Base-by-base conservation (phyloP, 305 asterid genomes). In the Striga hermonthica region DNA sequence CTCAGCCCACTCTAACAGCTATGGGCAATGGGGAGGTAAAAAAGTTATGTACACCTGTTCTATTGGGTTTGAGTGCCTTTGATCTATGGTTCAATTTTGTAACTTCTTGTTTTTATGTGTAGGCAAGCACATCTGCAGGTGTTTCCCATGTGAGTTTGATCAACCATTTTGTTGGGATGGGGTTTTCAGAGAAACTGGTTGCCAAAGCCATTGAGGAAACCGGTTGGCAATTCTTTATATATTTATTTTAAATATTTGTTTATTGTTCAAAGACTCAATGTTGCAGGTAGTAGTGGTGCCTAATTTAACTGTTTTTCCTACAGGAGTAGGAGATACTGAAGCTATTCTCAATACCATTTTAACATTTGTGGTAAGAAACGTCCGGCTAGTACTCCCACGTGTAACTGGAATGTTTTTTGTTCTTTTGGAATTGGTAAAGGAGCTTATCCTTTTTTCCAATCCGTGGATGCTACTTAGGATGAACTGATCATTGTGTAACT, bases 131-230 rank as follows among this genome's bases (percentile, higher is more conserved):
- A 43, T 88, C 92, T 22, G 31, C 31, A 43, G 80, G 71, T 66
- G 75, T 44, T 57, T 63, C 83, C 59, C 61, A 64, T 57, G 53
- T 78, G 74, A 68, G 72, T 73, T 68, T 91, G 73, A 73, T 85
- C 66, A 64, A 49, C 55, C 77, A 73, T 65, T 88, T 90, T 60
- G 78, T 88, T 34, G 84, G 79, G 9, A 94, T 94, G 99, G 97
- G 97, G 31, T 90, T 90, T 76, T 35, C 95, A 3, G 88, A 84
- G 53, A 81, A 81, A 66, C 59, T 91, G 81, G 94, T 91, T 35
- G 70, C 65, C 41, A 86, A 82, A 72, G 99, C 94, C 54, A 82
- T 94, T 31, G 85, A 83, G 65, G 95, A 94, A 85, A 86, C 74
- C 73, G 99, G 98, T 94, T 85, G 47, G 39, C 55, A 53, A 49